Conservation (phyloP, 1,139 yeast genomes). For the Suhomyces coccinellae region DNA sequence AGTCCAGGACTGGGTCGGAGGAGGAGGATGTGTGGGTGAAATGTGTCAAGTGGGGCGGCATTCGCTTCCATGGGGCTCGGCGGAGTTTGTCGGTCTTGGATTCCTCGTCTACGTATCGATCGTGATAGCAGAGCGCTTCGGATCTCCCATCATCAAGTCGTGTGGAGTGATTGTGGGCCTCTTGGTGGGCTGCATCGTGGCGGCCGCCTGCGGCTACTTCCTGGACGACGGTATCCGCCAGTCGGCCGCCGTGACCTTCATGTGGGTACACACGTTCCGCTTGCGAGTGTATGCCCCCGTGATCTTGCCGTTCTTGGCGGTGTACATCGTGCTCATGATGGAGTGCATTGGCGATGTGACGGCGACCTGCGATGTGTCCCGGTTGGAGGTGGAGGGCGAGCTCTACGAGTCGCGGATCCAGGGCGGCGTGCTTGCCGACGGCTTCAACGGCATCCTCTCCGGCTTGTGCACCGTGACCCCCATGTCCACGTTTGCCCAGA, state of each 20-base stretch:
- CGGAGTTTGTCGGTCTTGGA: conserved; percentile 82
- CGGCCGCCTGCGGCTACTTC: conserved; percentile 88
- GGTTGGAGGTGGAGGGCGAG: conserved; percentile 79
- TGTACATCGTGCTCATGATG: conserved; percentile 78
- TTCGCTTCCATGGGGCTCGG: conserved; percentile 76
- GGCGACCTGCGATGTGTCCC: conserved; percentile 87
- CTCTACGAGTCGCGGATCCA: conserved; percentile 81
- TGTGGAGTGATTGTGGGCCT: conserved; percentile 87
- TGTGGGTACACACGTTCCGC: conserved; percentile 85
- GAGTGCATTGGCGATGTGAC: conserved; percentile 93
- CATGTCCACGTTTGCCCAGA: conserved; percentile 87
- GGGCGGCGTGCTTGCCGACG: conserved; percentile 89
- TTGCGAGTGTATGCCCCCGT: conserved; percentile 77
- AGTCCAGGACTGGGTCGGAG: conserved; percentile 85
- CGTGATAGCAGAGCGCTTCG: conserved; percentile 77
- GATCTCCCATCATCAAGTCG: conserved; percentile 92
- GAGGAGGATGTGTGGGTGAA: conserved; percentile 63
- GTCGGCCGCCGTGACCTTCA: conserved; percentile 83
- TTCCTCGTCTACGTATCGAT: conserved; percentile 76
- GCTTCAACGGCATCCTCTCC: conserved; percentile 67
- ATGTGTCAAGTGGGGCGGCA: conserved; percentile 50
- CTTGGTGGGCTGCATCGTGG: conserved; percentile 85
- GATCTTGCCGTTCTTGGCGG: conserved; percentile 79
- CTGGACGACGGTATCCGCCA: conserved; percentile 49
- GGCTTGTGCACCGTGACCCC: conserved; percentile 80